Evolutionary conservation across 345 rosid genomes (phyloP).

Genomic region (sweet orange (Citrus sinensis)): DVS_A1.0 CM039167.1:3321501-3322000

Average conservation of each 20-base stretch:
- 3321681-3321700: constrained; percentile 88
- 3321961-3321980: constrained; percentile 39
- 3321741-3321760: constrained; percentile 79
- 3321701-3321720: constrained; percentile 83
- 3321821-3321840: neutral
- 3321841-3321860: constrained; percentile 63
- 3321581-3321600: neutral
- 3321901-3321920: constrained; percentile 82
- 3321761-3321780: constrained; percentile 51
- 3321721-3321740: constrained; percentile 74
- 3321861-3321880: constrained; percentile 80
- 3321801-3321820: neutral
- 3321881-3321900: constrained; percentile 84
- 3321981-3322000: constrained; percentile 7
- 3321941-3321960: constrained; percentile 89
- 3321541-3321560: neutral
- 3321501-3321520: neutral
- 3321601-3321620: neutral
- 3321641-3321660: constrained; percentile 69
- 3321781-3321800: constrained; percentile 6
- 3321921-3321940: constrained; percentile 89
- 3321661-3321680: constrained; percentile 69
- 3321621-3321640: constrained; percentile 86
- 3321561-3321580: neutral
- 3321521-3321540: neutral